Evolutionary conservation across 2,329 filamentous ascomycete genomes (phyloP).

Genomic region (Setomelanomma holmii): DNA sequence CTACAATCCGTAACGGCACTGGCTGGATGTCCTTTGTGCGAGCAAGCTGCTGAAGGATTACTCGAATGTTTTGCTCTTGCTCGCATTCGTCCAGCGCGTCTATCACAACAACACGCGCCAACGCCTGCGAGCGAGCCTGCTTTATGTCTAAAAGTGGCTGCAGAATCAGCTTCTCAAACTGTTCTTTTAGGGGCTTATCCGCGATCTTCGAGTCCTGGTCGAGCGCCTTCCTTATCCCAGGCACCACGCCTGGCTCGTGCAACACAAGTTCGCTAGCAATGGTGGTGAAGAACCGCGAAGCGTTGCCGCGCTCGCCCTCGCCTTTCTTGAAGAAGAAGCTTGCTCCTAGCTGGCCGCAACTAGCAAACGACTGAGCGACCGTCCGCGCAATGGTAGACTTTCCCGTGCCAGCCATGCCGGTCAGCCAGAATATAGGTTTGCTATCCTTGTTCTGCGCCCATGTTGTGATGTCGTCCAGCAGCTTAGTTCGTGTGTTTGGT

Average conservation of each 20-base stretch:
- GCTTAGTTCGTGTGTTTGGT: conserved; percentile 28
- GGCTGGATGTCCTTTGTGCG: conserved; percentile 13
- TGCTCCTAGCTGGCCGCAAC: conserved; percentile 8
- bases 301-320: conserved; percentile 16
- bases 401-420: too few species aligned
- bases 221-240: conserved; percentile 19
- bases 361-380: conserved; percentile 19
- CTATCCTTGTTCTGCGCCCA: conserved; percentile 25
- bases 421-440: conserved; percentile 41
- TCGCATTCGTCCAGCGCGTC: conserved; percentile 47
- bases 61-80: conserved; percentile 12
- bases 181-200: conserved; percentile 4
- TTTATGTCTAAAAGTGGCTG: conserved; percentile 5
- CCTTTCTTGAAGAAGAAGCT: too few species aligned
- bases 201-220: conserved; percentile 11
- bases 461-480: conserved; percentile 27
- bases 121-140: neutral
- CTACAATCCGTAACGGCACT: conserved; percentile 20
- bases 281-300: conserved; percentile 19
- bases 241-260: conserved; percentile 10
- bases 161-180: conserved; percentile 16
- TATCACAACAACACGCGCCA: conserved; percentile 12
- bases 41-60: conserved; percentile 29
- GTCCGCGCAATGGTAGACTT: conserved; percentile 27
- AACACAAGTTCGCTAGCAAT: conserved; percentile 21